Conservation (phyloP, 148 eudicot species). For the Linanthus parryae region DNA sequence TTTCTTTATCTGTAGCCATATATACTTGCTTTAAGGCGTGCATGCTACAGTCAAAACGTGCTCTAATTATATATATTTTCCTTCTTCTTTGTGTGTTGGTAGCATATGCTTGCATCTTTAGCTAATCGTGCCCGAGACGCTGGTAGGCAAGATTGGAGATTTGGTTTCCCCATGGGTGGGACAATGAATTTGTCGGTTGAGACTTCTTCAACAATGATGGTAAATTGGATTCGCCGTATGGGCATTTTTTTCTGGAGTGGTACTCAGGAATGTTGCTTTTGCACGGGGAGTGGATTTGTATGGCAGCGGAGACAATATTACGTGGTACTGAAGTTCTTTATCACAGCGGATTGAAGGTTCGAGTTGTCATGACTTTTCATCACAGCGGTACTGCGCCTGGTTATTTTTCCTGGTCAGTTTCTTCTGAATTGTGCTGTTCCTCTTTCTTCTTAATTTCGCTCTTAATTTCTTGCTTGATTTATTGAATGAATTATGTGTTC, state of each 20-base stretch:
- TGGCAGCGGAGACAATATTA: conserved; percentile 34
- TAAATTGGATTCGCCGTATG: conserved; percentile 37
- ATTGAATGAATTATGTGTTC: too few relatives aligned
- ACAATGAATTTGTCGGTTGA: conserved; percentile 29
- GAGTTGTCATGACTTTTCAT: conserved; percentile 69
- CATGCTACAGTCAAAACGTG: too few relatives aligned
- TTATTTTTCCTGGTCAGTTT: conserved; percentile 36
- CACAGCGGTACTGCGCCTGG: conserved; percentile 46
- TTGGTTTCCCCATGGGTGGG: conserved; percentile 33
- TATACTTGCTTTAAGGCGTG: neutral
- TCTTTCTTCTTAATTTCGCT: neutral
- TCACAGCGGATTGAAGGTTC: conserved; percentile 53
- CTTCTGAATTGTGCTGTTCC: neutral
- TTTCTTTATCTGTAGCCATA: neutral
- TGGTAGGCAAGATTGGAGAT: conserved; percentile 35
- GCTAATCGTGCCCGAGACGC: conserved; percentile 26
- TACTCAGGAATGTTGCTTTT: conserved; percentile 39
- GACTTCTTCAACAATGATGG: conserved; percentile 32
- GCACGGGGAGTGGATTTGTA: conserved; percentile 44
- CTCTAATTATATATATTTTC: neutral
- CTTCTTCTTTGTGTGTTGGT: conserved; percentile 8
- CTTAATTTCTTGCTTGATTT: neutral
- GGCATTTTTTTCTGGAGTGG: conserved; percentile 48
- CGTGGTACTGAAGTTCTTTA: conserved; percentile 29
- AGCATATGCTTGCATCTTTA: conserved; percentile 47